Base-by-base conservation (phyloP, 148 eudicot species). In the Nepenthes gracilis region DNA sequence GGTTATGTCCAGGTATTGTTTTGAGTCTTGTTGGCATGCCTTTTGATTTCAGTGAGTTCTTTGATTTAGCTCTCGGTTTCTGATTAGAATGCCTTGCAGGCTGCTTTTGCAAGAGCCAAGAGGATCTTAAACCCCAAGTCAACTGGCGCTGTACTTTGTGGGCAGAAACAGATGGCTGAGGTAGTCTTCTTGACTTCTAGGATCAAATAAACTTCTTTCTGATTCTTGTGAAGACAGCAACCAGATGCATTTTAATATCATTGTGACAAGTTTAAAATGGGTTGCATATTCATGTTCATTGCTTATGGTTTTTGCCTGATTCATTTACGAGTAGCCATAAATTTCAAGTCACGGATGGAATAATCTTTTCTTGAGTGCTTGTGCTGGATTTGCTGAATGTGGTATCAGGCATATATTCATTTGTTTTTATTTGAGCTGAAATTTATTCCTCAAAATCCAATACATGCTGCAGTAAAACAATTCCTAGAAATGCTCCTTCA, bases 161-260 rank as follows among this genome's bases (percentile, higher is more conserved):
- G 97, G 55, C 94, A 81, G 70, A 92, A 79, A 69, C 86, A 80
- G 73, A 92, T 92, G 97, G 69, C 93, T 36, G 96, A 92, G 97
- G 97, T 92, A 74, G 51, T 57, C 11, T 36, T 60, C 56, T 23
- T 23, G 23, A 50, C 61, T 5, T 36, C 13, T 49, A 47, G 52
- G 12, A 37, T 63, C 53, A 4, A n/a, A 23, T 60, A 36, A 15
- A 33, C 43, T 57, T 9, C 54, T 12, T 33, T 64, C 6, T 6
- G 40, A n/a, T 13, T n/a, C 13, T 36, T 9, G 23, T 43, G 13
- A 48, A 15, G 33, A 6, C 35, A 4, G 6, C 64, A 48, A 13
- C 33, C 35, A 52, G 11, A 50, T 9, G 15, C 2, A 35, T 10
- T 51, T 33, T 11, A 23, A 23, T 23, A 23, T 23, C 23, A 23